Evolutionary conservation across 306 rosid genomes (phyloP).

Genomic region (Senna siamea): DNA sequence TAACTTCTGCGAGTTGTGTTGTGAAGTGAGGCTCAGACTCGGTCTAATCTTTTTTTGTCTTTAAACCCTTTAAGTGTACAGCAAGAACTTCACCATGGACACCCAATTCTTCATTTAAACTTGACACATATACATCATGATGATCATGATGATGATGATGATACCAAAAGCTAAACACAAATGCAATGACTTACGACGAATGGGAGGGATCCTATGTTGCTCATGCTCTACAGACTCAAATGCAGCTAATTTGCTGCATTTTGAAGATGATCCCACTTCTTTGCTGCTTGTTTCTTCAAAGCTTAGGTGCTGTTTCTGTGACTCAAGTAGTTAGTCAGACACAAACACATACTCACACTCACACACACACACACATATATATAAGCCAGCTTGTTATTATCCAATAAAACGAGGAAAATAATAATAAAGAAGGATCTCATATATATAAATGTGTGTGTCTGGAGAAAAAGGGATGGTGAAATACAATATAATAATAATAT

Average conservation of each 20-base stretch:
- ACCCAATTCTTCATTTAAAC: too few species aligned
- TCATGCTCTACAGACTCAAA: slow-evolving; percentile 62
- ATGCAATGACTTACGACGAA: slow-evolving; percentile 89
- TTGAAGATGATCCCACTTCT: slow-evolving; percentile 76
- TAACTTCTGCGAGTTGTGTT: slow-evolving; percentile 42
- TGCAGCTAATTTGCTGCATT: slow-evolving; percentile 57
- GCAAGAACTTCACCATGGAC: too few species aligned
- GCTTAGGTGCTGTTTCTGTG: slow-evolving; percentile 62
- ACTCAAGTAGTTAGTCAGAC: neutral
- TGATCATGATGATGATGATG: too few species aligned
- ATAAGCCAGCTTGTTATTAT: too few species aligned
- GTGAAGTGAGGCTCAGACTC: too few species aligned
- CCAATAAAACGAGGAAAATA: too few species aligned
- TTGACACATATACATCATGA: too few species aligned
- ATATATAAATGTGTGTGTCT: too few species aligned
- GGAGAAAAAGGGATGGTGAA: too few species aligned
- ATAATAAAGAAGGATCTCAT: neutral
- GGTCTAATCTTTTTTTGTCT: slow-evolving; percentile 23
- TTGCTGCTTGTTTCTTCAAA: slow-evolving; percentile 60
- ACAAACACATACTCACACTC: neutral
- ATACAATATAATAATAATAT: too few species aligned
- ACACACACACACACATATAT: neutral
- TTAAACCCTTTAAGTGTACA: slow-evolving; percentile 26
- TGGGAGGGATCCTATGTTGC: slow-evolving; percentile 80
- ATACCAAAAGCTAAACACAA: slow-evolving; percentile 12